Evolutionary conservation across 139 green algal species (phyloP).

Genomic region (Choricystis sp.): DNA sequence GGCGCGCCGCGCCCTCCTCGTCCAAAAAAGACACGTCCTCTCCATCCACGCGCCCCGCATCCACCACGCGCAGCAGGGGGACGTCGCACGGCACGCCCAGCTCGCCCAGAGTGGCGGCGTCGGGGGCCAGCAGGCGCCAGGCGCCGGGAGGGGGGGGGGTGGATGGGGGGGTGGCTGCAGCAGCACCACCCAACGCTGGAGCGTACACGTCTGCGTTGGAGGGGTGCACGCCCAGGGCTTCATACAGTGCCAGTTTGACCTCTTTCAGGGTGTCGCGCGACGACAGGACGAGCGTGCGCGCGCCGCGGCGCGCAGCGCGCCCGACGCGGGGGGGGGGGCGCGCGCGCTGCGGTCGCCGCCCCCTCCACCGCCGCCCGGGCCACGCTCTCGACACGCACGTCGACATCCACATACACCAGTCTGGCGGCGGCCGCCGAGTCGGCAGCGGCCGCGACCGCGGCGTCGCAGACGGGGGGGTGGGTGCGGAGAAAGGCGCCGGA

Average conservation of each 20-base stretch:
- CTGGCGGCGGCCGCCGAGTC: not conserved
- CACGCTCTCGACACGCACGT: no score
- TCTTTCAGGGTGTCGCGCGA: not conserved
- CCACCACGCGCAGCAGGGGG: not conserved
- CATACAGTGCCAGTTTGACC: not conserved
- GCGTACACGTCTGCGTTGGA: not conserved
- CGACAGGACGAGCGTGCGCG: not conserved
- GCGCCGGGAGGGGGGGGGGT: not conserved
- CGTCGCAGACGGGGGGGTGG: no score
- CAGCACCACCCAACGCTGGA: no score
- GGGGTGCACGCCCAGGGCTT: not conserved
- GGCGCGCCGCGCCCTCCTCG: not conserved
- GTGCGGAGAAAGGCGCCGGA: no score
- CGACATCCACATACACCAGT: no score
- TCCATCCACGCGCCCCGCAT: not conserved
- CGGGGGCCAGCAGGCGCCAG: not conserved
- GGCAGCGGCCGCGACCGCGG: not conserved
- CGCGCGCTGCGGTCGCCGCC: no score
- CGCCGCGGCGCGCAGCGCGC: no score
- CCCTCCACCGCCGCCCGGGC: no score
- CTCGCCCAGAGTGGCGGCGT: not conserved
- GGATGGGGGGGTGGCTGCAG: not conserved
- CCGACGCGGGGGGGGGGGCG: not conserved
- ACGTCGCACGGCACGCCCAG: not conserved
- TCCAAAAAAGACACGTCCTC: not conserved